Evolutionary conservation across 2,329 filamentous ascomycete genomes (phyloP), one percentile per base, ranked within the genome.

Genomic region (Aspergillus thermomutatus): DNA sequence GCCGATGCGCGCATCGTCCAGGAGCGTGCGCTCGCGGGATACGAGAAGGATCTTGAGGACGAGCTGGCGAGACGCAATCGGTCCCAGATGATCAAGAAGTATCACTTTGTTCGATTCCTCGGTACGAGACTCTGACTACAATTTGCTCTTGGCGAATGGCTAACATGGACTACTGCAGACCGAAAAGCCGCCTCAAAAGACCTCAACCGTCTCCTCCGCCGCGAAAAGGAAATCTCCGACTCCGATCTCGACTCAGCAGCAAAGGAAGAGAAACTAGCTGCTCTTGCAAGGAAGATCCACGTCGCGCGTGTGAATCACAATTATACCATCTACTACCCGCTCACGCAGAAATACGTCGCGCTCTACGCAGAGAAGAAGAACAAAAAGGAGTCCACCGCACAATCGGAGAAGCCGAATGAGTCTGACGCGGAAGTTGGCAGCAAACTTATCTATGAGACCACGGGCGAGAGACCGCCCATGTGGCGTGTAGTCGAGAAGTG

Each of bases 61-160:
- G 76, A 79, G 54, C 75, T 79, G 55, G 69, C 71, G 25, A 79
- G 80, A 53, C 77, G 82, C 63, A 73, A 79, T 62, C 77, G 78
- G 62, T 77, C 76, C 49, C 80, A 82, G 58, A 80, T 86, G 75
- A 85, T 87, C 57, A 77, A 77, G 57, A 82, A 80, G 66, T 88
- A 86, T 67, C 85, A 87, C 67, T 86, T 86, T 72, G 80, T 87
- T n/a, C 74, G 85, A n/a, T 88, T 87, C 66, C 80, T 87, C 59
- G 85, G 75, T 77, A 67, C 41, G 67, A 28, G 43, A 31, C 7
- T 25, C 26, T 2, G 21, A 23, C 19, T 21, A 17, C 5, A 31
- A 23, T n/a, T 52, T 34, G 52, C 28, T 41, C 25, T 17, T 40
- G 6, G 28, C 4, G 31, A 34, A 34, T 28, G 11, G 50, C 57